Evolutionary conservation across 2,329 filamentous ascomycete species (phyloP).

Genomic region (Pseudogymnoascus sp.): DNA sequence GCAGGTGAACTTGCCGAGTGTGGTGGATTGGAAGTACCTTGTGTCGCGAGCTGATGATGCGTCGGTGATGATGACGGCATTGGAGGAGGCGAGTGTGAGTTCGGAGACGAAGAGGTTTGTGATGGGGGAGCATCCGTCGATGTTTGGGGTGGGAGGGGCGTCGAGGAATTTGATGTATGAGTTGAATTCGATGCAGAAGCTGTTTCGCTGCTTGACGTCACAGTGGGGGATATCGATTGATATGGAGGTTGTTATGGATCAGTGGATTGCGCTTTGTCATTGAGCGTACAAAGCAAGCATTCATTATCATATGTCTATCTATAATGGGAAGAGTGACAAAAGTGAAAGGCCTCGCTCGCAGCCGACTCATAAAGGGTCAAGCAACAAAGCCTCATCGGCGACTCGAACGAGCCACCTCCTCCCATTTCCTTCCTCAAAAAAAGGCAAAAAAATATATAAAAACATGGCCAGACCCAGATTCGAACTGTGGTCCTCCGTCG

Average conservation of each 20-base stretch:
- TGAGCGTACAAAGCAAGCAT: constrained; percentile 15
- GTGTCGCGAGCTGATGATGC: constrained; percentile 24
- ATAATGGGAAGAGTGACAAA: no score
- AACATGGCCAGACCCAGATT: neutral
- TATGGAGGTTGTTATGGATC: constrained; percentile 35
- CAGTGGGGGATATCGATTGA: constrained; percentile 39
- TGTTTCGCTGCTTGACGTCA: constrained; percentile 35
- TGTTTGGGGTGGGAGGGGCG: constrained; percentile 19
- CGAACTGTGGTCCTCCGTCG: neutral
- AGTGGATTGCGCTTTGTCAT: constrained; percentile 36
- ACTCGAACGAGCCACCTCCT: neutral
- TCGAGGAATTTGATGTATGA: constrained; percentile 37
- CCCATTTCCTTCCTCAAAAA: neutral
- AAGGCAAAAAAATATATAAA: neutral
- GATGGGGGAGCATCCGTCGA: constrained; percentile 22
- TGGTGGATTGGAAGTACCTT: constrained; percentile 34
- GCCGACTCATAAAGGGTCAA: neutral
- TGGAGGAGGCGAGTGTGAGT: constrained; percentile 17
- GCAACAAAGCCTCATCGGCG: neutral
- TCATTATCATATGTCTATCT: neutral
- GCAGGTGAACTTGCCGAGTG: constrained; percentile 31
- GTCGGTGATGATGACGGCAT: constrained; percentile 19
- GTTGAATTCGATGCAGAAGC: constrained; percentile 37
- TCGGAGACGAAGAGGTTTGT: constrained; percentile 33
- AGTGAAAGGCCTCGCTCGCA: neutral